Conservation (phyloP, 2,329 filamentous ascomycete genomes). For the Cladophialophora carrionii region DNA sequence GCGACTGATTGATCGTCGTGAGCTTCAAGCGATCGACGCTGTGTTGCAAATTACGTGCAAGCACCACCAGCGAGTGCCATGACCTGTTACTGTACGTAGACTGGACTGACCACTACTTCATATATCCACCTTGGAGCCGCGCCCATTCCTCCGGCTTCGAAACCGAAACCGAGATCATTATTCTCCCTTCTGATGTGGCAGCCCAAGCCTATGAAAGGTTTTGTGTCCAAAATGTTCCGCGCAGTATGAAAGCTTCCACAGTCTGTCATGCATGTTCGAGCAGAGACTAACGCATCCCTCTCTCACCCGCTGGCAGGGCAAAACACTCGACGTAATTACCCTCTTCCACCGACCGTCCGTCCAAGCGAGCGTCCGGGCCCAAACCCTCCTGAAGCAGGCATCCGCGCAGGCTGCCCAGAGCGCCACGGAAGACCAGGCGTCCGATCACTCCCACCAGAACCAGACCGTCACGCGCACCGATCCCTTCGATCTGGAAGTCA, state of each 20-base stretch:
- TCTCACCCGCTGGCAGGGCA: constrained; percentile 58
- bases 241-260: constrained; percentile 18
- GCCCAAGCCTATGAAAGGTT: constrained; percentile 32
- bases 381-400: constrained; percentile 77
- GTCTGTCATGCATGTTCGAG: not conserved
- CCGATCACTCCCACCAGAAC: constrained; percentile 65
- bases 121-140: not conserved
- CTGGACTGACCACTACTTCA: not conserved
- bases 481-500: constrained; percentile 85
- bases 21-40: not conserved
- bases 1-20: not conserved
- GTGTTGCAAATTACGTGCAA: not conserved
- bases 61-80: not conserved
- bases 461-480: constrained; percentile 56
- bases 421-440: constrained; percentile 75
- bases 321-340: constrained; percentile 86
- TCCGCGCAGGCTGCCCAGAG: constrained; percentile 69
- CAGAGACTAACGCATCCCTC: not conserved
- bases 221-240: constrained; percentile 35
- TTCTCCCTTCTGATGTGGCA: constrained; percentile 24
- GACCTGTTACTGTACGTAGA: not conserved
- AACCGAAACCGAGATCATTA: not conserved
- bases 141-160: not conserved
- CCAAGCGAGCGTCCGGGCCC: constrained; percentile 71
- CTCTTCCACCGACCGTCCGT: constrained; percentile 87